These are phyloP conservation scores for Teratosphaeria viscida DNA, from an alignment of 2,329 filamentous ascomycete species.

Conservation along the genomic window DNA sequence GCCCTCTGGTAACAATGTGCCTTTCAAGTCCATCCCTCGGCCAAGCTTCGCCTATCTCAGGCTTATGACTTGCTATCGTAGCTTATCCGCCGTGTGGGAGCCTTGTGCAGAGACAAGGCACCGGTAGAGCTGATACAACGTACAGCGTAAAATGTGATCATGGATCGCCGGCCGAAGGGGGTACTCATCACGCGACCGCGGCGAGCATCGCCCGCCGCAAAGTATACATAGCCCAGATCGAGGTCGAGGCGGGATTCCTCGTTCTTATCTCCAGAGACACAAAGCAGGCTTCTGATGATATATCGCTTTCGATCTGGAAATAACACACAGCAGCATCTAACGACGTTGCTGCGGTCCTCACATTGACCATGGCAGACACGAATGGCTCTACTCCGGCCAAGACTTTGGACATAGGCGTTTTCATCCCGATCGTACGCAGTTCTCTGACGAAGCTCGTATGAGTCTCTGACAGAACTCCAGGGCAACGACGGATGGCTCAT, in stretches of 20 bases:
- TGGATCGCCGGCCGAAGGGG: neutral
- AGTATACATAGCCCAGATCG: neutral
- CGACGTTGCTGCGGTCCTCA: neutral
- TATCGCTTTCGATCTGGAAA: neutral
- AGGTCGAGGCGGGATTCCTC: neutral
- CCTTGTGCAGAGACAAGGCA: neutral
- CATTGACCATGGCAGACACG: neutral
- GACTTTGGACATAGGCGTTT: conserved; percentile 6
- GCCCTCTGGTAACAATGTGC: neutral
- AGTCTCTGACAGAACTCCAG: neutral
- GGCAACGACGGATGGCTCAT: conserved; percentile 10
- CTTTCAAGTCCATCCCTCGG: neutral
- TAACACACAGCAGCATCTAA: neutral
- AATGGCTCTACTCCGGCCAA: neutral
- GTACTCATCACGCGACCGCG: neutral
- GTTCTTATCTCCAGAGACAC: neutral
- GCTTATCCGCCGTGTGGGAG: neutral
- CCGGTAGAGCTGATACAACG: neutral
- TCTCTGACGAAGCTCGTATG: neutral
- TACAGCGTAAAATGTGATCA: neutral
- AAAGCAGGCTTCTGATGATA: neutral
- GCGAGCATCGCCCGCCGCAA: neutral
- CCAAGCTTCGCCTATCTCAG: neutral
- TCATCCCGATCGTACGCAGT: conserved; percentile 6
- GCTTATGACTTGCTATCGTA: neutral